Percentiles rank a stretch among this genome's conserved stretches.
Evolutionary conservation across 352 stramenopile genomes (phyloP).

Genomic region (Globisporangium camurandrum): DNA sequence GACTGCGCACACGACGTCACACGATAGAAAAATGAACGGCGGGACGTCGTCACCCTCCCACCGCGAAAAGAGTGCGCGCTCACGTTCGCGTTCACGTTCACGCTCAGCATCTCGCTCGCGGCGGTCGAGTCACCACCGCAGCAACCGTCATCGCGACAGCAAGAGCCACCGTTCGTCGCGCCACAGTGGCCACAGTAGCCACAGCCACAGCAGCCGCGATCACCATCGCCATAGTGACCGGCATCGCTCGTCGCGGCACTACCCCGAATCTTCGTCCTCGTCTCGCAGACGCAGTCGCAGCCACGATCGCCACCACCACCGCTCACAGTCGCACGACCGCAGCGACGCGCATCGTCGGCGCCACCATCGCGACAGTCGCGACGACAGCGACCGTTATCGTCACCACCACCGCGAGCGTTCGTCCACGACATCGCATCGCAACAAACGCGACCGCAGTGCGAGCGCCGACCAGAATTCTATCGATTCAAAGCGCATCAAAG

Average conservation of each 20-base stretch:
- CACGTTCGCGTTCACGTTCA: conserved; percentile 4
- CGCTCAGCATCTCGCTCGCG: conserved; percentile 19
- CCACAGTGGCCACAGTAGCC: conserved; percentile 1
- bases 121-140: conserved; percentile 1
- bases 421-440: not conserved
- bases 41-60: not conserved
- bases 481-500: not conserved
- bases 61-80: not conserved
- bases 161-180: conserved; percentile 7
- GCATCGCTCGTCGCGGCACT: conserved; percentile 1
- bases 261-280: conserved; percentile 3
- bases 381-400: not conserved
- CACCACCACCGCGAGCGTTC: not conserved
- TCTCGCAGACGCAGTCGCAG: conserved; percentile 13
- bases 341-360: conserved; percentile 11
- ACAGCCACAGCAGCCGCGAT: not conserved
- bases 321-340: conserved; percentile 1
- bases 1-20: too few relatives aligned
- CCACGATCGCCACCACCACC: conserved; percentile 6
- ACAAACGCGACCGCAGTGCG: not conserved
- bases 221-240: not conserved
- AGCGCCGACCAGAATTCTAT: not conserved
- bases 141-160: not conserved
- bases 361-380: conserved; percentile 16
- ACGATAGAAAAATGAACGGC: too few relatives aligned